Evolutionary conservation across 257 asterid genomes (phyloP), one percentile per base, ranked within the genome.

Genomic region (Salvia miltiorrhiza): DNA sequence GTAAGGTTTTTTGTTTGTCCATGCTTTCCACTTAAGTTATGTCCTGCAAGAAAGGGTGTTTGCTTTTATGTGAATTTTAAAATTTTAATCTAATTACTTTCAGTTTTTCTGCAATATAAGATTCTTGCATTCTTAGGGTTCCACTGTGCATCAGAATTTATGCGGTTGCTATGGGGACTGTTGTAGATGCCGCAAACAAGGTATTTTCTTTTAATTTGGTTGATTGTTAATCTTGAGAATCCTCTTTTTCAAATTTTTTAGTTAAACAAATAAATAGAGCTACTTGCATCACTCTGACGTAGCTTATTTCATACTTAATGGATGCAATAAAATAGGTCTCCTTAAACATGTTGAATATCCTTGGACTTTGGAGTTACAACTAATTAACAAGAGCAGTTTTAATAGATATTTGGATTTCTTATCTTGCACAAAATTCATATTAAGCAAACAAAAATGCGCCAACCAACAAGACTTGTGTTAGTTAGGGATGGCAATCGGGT

Each of bases 101-200:
- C 44, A 40, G 52, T 63, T 45, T 70, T 21, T 68, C 4, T n/a
- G 61, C 19, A 4, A 26, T 13, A 14, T 50, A 45, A 60, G 57
- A 23, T 59, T 39, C 14, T 60, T 68, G 9, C 16, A 13, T 54
- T 39, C 30, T 28, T 23, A 4, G 32, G 35, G 50, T 32, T 55
- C 24, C 13, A 8, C n/a, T 26, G 48, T 43, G 12, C 17, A n/a
- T 55, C 49, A 63, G 53, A 33, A 54, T 52, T 48, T 62, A 52
- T 55, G 43, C 49, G 44, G 67, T 56, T 73, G 71, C 56, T 64
- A 86, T 84, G 93, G 93, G 86, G 67, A 85, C 88, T 64, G 92
- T 80, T 49, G 73, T 80, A 63, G 96, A 86, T 50, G 82, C 89
- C 72, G 79, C 82, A 69, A 84, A 76, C 79, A 50, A 77, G 85